Conservation (phyloP, 495 filamentous ascomycete species). For the Penicillium ucsense region DNA sequence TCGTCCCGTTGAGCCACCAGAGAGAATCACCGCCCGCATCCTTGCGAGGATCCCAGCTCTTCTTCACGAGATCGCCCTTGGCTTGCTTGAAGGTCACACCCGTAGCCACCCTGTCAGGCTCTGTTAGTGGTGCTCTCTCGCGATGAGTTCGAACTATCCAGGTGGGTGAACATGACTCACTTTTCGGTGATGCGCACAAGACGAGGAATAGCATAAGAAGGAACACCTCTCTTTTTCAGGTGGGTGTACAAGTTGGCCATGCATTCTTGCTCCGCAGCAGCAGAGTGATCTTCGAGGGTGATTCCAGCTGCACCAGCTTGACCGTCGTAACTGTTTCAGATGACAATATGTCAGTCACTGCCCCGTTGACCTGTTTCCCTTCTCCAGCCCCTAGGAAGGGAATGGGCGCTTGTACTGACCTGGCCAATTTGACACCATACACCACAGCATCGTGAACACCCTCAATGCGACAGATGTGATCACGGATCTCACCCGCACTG, state of each 20-base stretch:
- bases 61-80: conserved; percentile 38
- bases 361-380: too few species aligned
- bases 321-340: conserved; percentile 35
- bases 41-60: conserved; percentile 32
- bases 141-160: background rate
- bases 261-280: conserved; percentile 20
- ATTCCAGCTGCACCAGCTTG: conserved; percentile 43
- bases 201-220: conserved; percentile 39
- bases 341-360: background rate
- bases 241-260: conserved; percentile 26
- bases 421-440: conserved; percentile 37
- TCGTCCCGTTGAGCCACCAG: conserved; percentile 38
- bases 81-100: conserved; percentile 46
- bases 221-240: conserved; percentile 41
- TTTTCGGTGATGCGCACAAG: conserved; percentile 42
- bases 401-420: conserved; percentile 16
- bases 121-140: too few species aligned
- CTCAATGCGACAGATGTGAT: conserved; percentile 37
- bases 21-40: conserved; percentile 31
- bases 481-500: conserved; percentile 59
- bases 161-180: conserved; percentile 16
- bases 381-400: too few species aligned
- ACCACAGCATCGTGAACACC: conserved; percentile 42
- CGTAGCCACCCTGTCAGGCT: conserved; percentile 30
- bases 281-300: conserved; percentile 30